Evolutionary conservation across 208 protist genomes (phyloP).

Genomic region (Jaenimonas drosophilae): DNA sequence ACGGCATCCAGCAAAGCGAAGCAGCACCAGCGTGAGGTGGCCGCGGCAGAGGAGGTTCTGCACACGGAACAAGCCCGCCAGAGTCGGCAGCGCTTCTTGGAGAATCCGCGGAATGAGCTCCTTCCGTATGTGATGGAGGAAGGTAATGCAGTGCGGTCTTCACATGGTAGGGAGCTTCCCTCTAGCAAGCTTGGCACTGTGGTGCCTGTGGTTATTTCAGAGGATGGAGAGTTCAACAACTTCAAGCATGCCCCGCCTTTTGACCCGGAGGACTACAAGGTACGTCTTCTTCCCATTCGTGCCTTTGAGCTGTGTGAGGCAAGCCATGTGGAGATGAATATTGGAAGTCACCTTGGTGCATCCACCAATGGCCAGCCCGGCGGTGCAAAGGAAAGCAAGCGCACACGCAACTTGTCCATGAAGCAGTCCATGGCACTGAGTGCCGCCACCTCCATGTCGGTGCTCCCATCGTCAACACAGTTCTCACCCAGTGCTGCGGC

Average conservation of each 20-base stretch:
- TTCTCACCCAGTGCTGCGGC: neutral
- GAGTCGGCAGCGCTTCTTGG: slow-evolving; percentile 41
- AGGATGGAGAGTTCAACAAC: slow-evolving; percentile 23
- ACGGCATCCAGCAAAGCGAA: neutral
- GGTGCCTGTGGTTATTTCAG: slow-evolving; percentile 11
- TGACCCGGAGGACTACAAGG: slow-evolving; percentile 16
- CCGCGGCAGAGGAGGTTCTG: slow-evolving; percentile 27
- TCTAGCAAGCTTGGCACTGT: neutral
- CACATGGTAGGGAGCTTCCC: slow-evolving; percentile 1
- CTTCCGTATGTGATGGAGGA: slow-evolving; percentile 16
- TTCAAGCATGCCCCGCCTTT: slow-evolving; percentile 36
- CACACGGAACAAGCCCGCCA: slow-evolving; percentile 22
- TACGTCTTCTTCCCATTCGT: slow-evolving; percentile 25
- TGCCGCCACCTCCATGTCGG: neutral
- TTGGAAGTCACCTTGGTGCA: neutral
- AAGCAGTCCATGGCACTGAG: neutral
- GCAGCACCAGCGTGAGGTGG: slow-evolving; percentile 5
- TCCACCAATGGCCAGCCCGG: neutral
- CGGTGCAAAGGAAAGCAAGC: neutral
- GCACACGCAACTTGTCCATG: neutral
- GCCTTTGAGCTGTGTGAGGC: slow-evolving; percentile 4
- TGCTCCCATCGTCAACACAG: neutral
- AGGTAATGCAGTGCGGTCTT: slow-evolving; percentile 4
- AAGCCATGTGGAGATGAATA: neutral
- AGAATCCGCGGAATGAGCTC: slow-evolving; percentile 46